Percentiles rank a stretch among this genome's conserved stretches.
phyloP scores from a whole-genome alignment of 306 rosid species.

The Cicer yamashitae region DNA sequence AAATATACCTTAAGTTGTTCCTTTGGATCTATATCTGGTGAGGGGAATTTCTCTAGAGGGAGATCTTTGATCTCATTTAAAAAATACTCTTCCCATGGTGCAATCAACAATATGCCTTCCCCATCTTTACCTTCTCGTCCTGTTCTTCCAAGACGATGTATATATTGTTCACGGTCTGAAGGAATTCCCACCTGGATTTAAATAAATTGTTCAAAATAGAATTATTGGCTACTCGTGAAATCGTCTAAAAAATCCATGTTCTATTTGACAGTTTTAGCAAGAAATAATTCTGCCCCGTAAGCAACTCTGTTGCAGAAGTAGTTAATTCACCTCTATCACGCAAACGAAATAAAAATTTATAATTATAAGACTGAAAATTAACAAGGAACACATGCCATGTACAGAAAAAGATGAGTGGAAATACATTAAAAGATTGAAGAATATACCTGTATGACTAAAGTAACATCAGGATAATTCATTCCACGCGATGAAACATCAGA shows the following conservation, averaged over 20 bases:
- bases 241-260: slow-evolving; percentile 8
- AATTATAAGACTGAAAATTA: neutral
- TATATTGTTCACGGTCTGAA: slow-evolving; percentile 81
- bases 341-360: neutral
- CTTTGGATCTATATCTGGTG: slow-evolving; percentile 61
- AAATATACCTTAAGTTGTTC: slow-evolving; percentile 67
- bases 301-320: slow-evolving; percentile 9
- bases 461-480: slow-evolving; percentile 93
- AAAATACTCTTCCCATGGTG: slow-evolving; percentile 96
- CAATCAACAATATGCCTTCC: slow-evolving; percentile 74
- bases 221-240: neutral
- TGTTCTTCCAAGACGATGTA: slow-evolving; percentile 95
- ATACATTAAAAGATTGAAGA: slow-evolving; percentile 23
- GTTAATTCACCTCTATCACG: neutral
- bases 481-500: slow-evolving; percentile 95
- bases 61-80: slow-evolving; percentile 77
- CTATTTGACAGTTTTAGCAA: slow-evolving; percentile 11
- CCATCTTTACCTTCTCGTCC: slow-evolving; percentile 94
- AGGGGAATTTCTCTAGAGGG: slow-evolving; percentile 69
- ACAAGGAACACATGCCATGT: slow-evolving; percentile 15
- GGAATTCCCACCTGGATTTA: slow-evolving; percentile 82
- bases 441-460: slow-evolving; percentile 91
- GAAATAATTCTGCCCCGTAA: neutral
- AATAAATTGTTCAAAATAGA: slow-evolving; percentile 8
- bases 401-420: slow-evolving; percentile 8